Evolutionary conservation across 345 rosid species (phyloP).

Genomic region (Aquilaria malaccensis): DNA sequence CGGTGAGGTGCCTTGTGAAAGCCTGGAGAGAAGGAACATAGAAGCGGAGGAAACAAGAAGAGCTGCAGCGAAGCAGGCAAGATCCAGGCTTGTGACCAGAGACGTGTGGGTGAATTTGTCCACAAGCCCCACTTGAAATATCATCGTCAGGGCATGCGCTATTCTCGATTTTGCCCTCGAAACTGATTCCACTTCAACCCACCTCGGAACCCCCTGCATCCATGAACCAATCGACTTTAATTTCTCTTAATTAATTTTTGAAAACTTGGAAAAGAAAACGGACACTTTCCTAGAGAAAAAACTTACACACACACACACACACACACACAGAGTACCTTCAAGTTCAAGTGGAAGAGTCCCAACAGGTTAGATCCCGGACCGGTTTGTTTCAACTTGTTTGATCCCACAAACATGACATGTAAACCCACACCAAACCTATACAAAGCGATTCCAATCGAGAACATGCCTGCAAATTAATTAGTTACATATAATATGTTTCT

Average conservation of each 20-base stretch:
- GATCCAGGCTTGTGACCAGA: slow-evolving; percentile 41
- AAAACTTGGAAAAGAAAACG: not conserved
- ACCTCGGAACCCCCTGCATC: slow-evolving; percentile 40
- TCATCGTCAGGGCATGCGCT: slow-evolving; percentile 62
- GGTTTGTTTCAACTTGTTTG: slow-evolving; percentile 19
- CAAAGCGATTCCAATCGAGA: slow-evolving; percentile 59
- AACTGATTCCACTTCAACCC: slow-evolving; percentile 49
- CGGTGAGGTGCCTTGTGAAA: slow-evolving; percentile 16
- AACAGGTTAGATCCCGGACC: slow-evolving; percentile 35
- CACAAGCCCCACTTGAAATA: slow-evolving; percentile 64
- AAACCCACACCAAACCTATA: slow-evolving; percentile 53
- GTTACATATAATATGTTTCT: too few relatives aligned
- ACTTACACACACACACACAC: slow-evolving; percentile 17
- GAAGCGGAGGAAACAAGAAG: slow-evolving; percentile 48
- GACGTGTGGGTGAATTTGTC: slow-evolving; percentile 58
- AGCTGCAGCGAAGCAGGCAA: slow-evolving; percentile 65
- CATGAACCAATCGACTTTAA: not conserved
- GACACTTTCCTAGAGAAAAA: not conserved
- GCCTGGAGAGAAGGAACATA: slow-evolving; percentile 51
- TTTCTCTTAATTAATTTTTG: not conserved
- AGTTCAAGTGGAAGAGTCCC: slow-evolving; percentile 42
- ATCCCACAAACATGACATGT: slow-evolving; percentile 53
- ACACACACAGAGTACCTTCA: slow-evolving; percentile 6
- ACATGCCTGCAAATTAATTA: slow-evolving; percentile 46
- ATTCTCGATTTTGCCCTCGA: slow-evolving; percentile 58